Evolutionary conservation across 2,329 filamentous ascomycete species (phyloP), one percentile per base, ranked within the genome.

Genomic region (Orbilia brochopaga): DNA sequence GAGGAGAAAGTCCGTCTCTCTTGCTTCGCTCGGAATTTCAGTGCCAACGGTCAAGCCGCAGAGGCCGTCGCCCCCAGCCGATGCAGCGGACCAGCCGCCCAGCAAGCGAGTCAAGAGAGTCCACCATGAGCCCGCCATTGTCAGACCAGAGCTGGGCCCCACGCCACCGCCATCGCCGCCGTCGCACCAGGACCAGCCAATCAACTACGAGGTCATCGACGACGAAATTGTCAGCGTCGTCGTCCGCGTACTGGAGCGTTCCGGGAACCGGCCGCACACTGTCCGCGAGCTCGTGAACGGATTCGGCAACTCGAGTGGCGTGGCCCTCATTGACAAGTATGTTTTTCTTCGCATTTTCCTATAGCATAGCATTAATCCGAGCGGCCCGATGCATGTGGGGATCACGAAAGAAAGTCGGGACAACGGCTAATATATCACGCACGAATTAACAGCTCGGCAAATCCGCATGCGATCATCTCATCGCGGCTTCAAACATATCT

Each of bases 161-260:
- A 96, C 92, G 61, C 92, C 92, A 74, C 90, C 90, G 66, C 89
- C 89, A 0, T 92, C 90, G 65, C 90, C 90, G 48, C 83, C 83
- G 69, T 58, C 66, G 8, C 58, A 70, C 32, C 58, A 64, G 15
- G 66, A 70, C 59, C 66, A 70, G 58, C 82, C 84, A 54, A 85
- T 94, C 78, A 90, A 95, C 79, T 85, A 91, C 57, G 88, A 92
- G 75, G 86, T 87, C 42, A 92, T 97, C 80, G 91, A 92, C 78
- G 94, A 99, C 79, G 92, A 96, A 78, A 96, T 99, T 76, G 93
- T 99, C 57, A 89, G 95, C 78, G 91, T 87, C 15, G 91, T 95
- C 54, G 91, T 97, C 77, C 82, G 90, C 76, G 92, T 96, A 81
- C 83, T 99, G 63, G 88, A 96, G 79, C 89, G 89, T 79, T 95